Base-by-base conservation (phyloP, 2,329 filamentous ascomycete genomes). In the Hypoxylon sp. region DNA sequence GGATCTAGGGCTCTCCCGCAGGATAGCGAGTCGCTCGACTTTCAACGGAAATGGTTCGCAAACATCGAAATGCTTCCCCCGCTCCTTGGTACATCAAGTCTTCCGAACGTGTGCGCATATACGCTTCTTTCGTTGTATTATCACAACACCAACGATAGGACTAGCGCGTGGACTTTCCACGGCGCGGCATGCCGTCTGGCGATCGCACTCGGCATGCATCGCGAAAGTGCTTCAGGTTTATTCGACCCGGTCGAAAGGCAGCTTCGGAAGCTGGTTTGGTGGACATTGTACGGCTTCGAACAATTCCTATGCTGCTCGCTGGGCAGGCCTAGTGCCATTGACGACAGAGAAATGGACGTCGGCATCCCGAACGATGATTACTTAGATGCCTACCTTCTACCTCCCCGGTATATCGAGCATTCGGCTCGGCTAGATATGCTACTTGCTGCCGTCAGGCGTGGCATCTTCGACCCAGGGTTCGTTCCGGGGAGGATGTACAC, bases 161-260 rank as follows among this genome's bases (percentile, higher is more conserved):
- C 80, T 35, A 80, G 77, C 55, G 78, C 80, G 0, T 83, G 80
- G 77, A 76, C 81, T 54, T 74, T 82, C 2, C 77, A 82, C 9
- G 81, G 81, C 2, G 78, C 79, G 35, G 81, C 79, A 8, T 80
- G 80, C 11, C 78, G 81, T 13, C 80, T 83, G 77, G 80, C 81
- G 2, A 80, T 82, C 59, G 81, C 80, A 13, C 76, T 83, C 57
- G 81, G 81, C 3, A 81, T 83, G 79, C 82, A 83, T 66, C 78
- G 81, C 33, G 81, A 82, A 67, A 78, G 76, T 29, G 76, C 78
- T 0, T 79, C 78, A n/a, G 73, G 75, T 35, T 76, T 79, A 1
- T 81, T 82, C 57, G 77, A 81, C 9, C 61, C 69, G 19, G 50
- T 74, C 1, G 71, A 76, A 37, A 70, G 72, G n/a, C 72, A 76